Conservation (phyloP, 176 grass and related monocot genomes). For the Calamus simplicifolius region DNA sequence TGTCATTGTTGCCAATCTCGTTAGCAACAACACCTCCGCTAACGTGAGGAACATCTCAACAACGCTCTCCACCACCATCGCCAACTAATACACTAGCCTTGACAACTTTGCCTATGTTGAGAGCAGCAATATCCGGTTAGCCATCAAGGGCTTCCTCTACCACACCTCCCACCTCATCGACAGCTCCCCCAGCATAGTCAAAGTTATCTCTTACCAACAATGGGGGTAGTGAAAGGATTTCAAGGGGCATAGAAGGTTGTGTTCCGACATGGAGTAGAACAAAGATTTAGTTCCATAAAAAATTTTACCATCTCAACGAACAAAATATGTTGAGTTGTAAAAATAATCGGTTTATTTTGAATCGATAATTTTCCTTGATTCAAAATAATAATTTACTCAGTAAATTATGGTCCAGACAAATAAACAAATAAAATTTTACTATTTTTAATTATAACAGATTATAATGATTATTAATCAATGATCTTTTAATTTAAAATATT, state of each 20-base stretch:
- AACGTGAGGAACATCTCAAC: constrained; percentile 43
- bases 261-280: constrained; percentile 40
- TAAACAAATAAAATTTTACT: too few relatives aligned
- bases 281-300: too few relatives aligned
- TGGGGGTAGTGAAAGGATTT: constrained; percentile 22
- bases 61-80: constrained; percentile 64
- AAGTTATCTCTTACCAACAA: constrained; percentile 27
- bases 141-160: constrained; percentile 28
- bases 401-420: too few relatives aligned
- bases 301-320: too few relatives aligned
- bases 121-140: constrained; percentile 5
- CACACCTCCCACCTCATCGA: constrained; percentile 52
- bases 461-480: too few relatives aligned
- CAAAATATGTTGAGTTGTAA: too few relatives aligned
- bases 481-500: too few relatives aligned
- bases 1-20: constrained; percentile 22
- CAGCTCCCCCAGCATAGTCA: constrained; percentile 75
- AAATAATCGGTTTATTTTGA: too few relatives aligned
- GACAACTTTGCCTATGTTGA: constrained; percentile 50
- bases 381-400: too few relatives aligned
- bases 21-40: not conserved
- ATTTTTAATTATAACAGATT: too few relatives aligned
- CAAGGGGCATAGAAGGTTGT: constrained; percentile 43
- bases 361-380: too few relatives aligned
- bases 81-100: constrained; percentile 75